Evolutionary conservation across 345 rosid species (phyloP).

Genomic region (Limnanthes douglasii): DNA sequence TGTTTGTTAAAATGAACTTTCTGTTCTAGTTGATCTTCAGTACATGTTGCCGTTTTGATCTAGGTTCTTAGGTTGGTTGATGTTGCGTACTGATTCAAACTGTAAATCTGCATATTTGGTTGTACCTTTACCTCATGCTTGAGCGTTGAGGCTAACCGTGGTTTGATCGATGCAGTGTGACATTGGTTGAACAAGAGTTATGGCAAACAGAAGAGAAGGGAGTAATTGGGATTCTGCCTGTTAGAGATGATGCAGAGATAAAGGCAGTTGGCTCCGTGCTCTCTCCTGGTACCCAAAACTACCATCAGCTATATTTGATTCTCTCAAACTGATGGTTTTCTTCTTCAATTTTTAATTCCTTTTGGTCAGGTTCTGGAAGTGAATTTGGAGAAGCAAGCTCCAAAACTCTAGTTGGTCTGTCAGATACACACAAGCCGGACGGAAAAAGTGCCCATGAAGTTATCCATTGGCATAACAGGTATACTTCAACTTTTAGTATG

Average conservation of each 20-base stretch:
- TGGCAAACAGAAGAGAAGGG: conserved; percentile 99
- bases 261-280: conserved; percentile 31
- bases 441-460: conserved; percentile 68
- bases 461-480: conserved; percentile 97
- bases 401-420: conserved; percentile 38
- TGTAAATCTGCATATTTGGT: too few relatives aligned
- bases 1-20: too few relatives aligned
- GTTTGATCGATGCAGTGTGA: too few relatives aligned
- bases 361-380: conserved; percentile 57
- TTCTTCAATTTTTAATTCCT: conserved; percentile 3
- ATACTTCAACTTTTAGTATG: conserved; percentile 1
- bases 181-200: conserved; percentile 95
- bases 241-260: conserved; percentile 64
- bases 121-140: too few relatives aligned
- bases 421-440: conserved; percentile 57
- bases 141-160: too few relatives aligned
- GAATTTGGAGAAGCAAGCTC: conserved; percentile 54
- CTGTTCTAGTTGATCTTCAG: too few relatives aligned
- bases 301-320: too few relatives aligned
- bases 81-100: too few relatives aligned
- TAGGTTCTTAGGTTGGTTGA: too few relatives aligned
- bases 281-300: conserved; percentile 60
- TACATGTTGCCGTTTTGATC: too few relatives aligned
- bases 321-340: background rate
- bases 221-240: conserved; percentile 85